phyloP scores from a whole-genome alignment of 139 green algal species.

The Chlamydomonas schloesseri region DNA sequence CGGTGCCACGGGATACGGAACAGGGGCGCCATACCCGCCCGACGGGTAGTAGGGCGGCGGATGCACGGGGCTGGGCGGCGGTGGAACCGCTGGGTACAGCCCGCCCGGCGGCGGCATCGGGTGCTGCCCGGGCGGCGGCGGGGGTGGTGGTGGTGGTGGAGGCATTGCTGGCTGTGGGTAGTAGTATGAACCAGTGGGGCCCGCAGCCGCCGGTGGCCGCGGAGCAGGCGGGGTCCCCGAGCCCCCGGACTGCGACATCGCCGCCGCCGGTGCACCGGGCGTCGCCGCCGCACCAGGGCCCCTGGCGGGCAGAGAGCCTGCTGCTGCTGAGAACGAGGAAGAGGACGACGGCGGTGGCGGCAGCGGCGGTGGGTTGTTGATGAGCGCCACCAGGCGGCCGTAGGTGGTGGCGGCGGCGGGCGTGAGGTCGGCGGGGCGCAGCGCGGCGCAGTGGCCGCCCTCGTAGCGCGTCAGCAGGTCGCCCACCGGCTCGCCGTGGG shows the following conservation, averaged over 20 bases:
- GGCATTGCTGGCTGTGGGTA: neutral
- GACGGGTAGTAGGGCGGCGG: neutral
- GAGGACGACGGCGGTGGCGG: neutral
- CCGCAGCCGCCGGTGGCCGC: too few species aligned
- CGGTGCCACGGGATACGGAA: neutral
- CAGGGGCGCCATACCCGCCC: neutral
- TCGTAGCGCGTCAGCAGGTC: slow-evolving; percentile 3
- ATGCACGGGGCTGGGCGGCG: too few species aligned
- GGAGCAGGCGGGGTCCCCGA: too few species aligned
- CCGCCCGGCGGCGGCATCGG: too few species aligned
- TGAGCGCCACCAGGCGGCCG: neutral
- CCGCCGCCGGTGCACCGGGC: too few species aligned
- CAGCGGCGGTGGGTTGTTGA: neutral
- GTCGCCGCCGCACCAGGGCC: too few species aligned
- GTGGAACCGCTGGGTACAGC: neutral
- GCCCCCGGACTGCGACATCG: too few species aligned
- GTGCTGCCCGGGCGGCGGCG: too few species aligned
- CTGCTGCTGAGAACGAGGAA: too few species aligned
- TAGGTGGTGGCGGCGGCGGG: neutral
- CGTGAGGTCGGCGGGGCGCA: slow-evolving; percentile 33
- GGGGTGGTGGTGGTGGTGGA: neutral
- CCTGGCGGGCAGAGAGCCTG: neutral
- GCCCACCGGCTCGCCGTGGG: slow-evolving; percentile 28
- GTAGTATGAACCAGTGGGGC: neutral
- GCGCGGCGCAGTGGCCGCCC: slow-evolving; percentile 21